Percentiles rank a stretch among this genome's conserved stretches.
Conservation (phyloP, 208 protist species). For the Crithidia bombi region DNA sequence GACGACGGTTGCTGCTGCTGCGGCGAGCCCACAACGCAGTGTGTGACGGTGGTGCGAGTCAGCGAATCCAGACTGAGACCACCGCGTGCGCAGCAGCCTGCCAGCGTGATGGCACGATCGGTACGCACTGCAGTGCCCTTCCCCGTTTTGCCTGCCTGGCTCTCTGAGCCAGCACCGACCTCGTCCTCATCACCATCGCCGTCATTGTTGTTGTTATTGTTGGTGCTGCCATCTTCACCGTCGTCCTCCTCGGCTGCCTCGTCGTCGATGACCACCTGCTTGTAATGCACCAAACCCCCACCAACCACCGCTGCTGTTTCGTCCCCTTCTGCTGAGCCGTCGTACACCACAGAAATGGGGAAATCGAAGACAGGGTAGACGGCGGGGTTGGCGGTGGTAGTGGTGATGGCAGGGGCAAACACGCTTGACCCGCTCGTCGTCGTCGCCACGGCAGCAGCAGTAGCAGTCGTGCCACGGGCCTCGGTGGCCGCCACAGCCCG, state of each 20-base stretch:
- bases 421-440: conserved; percentile 56
- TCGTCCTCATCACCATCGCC: conserved; percentile 37
- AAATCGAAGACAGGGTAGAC: conserved; percentile 57
- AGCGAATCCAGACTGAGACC: conserved; percentile 65
- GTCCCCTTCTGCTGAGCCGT: background rate
- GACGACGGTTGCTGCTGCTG: background rate
- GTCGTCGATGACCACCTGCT: conserved; percentile 21
- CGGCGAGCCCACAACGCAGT: conserved; percentile 72
- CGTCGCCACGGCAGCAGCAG: background rate
- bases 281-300: conserved; percentile 24
- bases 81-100: conserved; percentile 65
- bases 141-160: conserved; percentile 26
- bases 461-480: background rate
- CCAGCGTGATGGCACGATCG: conserved; percentile 44
- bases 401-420: conserved; percentile 46
- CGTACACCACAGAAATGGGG: conserved; percentile 22
- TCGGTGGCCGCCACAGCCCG: conserved; percentile 18
- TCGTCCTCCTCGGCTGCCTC: conserved; percentile 21
- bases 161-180: conserved; percentile 15
- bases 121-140: conserved; percentile 23
- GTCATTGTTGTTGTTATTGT: conserved; percentile 12
- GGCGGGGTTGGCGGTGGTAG: conserved; percentile 43
- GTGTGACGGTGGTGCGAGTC: conserved; percentile 53
- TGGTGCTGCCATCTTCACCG: conserved; percentile 1
- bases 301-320: background rate